These are phyloP conservation scores for Hordeum marinum DNA, from an alignment of 176 grass and related monocot genomes.

Conservation along the genomic window DNA sequence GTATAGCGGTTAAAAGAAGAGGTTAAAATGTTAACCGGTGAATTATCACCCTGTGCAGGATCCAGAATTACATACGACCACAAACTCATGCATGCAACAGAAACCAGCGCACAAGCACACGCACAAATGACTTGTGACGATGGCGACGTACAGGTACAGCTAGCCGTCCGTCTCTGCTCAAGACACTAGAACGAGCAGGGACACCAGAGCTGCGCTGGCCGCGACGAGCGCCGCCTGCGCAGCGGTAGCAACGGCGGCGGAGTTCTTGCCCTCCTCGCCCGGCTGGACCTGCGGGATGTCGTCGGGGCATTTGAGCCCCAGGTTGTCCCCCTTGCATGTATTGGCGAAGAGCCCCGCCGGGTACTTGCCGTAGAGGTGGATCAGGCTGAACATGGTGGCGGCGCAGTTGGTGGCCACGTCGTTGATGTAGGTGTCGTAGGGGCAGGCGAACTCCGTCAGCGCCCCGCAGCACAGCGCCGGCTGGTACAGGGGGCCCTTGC, in stretches of 20 bases:
- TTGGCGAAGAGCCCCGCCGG: conserved; percentile 69
- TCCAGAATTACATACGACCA: background rate
- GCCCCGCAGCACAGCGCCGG: conserved; percentile 47
- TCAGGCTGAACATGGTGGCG: conserved; percentile 70
- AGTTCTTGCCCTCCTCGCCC: background rate
- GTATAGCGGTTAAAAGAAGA: background rate
- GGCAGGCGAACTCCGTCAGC: conserved; percentile 65
- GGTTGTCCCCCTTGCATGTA: conserved; percentile 45
- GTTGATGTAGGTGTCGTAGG: conserved; percentile 52
- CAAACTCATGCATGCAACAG: conserved; percentile 2
- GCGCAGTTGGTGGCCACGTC: conserved; percentile 53
- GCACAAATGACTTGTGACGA: background rate
- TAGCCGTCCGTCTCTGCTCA: background rate
- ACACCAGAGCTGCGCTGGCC: background rate
- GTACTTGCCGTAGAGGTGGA: conserved; percentile 77
- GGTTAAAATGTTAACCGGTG: background rate
- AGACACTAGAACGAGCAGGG: background rate
- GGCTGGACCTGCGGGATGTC: conserved; percentile 33
- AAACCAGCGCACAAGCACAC: background rate
- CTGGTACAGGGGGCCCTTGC: conserved; percentile 64
- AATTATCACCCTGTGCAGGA: background rate
- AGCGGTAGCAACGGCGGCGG: background rate
- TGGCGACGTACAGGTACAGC: background rate
- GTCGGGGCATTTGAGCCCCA: conserved; percentile 47
- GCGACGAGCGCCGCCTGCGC: background rate